Evolutionary conservation across 331 rosid species (phyloP).

Genomic region (Cucumis variabilis): DNA sequence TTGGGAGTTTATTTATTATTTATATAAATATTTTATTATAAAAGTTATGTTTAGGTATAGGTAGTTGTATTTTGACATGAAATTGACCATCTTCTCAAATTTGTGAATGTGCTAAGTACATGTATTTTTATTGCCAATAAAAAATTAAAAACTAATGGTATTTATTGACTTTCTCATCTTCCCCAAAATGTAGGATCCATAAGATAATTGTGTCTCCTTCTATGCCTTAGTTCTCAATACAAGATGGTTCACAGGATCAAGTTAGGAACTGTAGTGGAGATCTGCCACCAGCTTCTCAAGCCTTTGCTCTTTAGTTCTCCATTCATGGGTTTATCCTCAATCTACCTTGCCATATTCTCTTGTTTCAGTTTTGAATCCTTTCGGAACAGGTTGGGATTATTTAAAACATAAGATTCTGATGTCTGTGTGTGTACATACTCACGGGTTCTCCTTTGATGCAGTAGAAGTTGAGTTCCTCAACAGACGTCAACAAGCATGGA

Average conservation of each 20-base stretch:
- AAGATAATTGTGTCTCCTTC: too few relatives aligned
- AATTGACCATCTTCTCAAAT: background rate
- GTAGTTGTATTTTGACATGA: constrained; percentile 25
- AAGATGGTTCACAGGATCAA: constrained; percentile 45
- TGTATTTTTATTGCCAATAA: too few relatives aligned
- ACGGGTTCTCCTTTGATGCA: constrained; percentile 34
- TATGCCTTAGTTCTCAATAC: too few relatives aligned
- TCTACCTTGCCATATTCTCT: constrained; percentile 76
- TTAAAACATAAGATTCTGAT: constrained; percentile 22
- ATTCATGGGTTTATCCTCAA: constrained; percentile 96
- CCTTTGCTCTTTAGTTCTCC: constrained; percentile 48
- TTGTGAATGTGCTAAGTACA: too few relatives aligned
- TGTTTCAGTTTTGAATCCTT: constrained; percentile 72
- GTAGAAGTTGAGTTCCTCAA: constrained; percentile 80
- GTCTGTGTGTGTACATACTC: constrained; percentile 19
- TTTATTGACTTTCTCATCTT: too few relatives aligned
- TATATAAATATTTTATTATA: too few relatives aligned
- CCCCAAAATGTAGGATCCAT: too few relatives aligned
- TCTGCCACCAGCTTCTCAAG: constrained; percentile 39
- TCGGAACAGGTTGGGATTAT: constrained; percentile 71
- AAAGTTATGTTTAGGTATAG: too few relatives aligned
- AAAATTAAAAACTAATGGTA: too few relatives aligned
- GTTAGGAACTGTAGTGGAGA: constrained; percentile 43
- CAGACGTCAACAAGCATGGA: constrained; percentile 78
- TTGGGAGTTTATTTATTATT: background rate